Evolutionary conservation across 768 basidiomycete genomes (phyloP).

Genomic region (Coprinopsis strossmayeri): DNA sequence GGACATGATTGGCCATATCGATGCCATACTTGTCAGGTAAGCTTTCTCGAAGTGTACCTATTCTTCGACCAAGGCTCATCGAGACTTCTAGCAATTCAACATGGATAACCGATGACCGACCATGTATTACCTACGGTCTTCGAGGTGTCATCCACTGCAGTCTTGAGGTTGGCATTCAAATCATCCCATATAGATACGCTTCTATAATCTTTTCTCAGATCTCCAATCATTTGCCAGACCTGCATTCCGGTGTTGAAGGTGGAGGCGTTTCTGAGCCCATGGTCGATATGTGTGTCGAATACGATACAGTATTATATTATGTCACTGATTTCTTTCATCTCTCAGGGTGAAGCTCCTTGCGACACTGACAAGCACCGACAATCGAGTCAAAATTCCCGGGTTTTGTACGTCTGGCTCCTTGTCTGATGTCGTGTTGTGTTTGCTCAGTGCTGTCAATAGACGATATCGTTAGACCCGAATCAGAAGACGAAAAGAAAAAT

Average conservation of each 20-base stretch:
- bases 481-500: conserved; percentile 57
- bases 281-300: conserved; percentile 66
- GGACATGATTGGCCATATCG: conserved; percentile 79
- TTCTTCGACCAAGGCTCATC: conserved; percentile 9
- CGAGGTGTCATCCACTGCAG: conserved; percentile 90
- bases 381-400: conserved; percentile 61
- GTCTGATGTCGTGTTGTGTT: neutral
- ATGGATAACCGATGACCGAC: conserved; percentile 89
- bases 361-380: conserved; percentile 52
- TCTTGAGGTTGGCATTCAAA: conserved; percentile 51
- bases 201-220: conserved; percentile 31
- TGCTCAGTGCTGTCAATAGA: conserved; percentile 34
- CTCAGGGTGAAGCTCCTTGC: conserved; percentile 72
- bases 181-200: neutral
- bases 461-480: conserved; percentile 66
- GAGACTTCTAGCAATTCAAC: conserved; percentile 70
- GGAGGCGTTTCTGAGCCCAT: conserved; percentile 86
- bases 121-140: conserved; percentile 93
- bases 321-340: conserved; percentile 1
- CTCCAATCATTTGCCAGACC: conserved; percentile 64
- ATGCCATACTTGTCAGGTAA: conserved; percentile 85
- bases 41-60: neutral
- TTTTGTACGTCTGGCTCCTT: conserved; percentile 62
- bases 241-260: conserved; percentile 93
- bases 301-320: too few species aligned